Evolutionary conservation across 352 stramenopile species (phyloP), one percentile per base, ranked within the genome.

Genomic region (Phytophthora pinifolia): DNA sequence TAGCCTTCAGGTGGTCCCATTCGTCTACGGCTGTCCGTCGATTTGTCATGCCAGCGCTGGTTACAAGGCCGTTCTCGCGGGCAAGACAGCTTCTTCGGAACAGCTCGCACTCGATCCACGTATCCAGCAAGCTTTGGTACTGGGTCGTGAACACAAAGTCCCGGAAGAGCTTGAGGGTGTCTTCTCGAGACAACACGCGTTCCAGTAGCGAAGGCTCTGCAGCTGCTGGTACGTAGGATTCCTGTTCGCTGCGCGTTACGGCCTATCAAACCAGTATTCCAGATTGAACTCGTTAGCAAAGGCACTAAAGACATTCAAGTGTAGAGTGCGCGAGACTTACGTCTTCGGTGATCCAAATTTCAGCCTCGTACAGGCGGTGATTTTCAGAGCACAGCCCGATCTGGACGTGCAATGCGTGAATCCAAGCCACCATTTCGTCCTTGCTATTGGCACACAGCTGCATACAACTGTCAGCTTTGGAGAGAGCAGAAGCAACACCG

Each of bases 341-440:
- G 55, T 92, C 82, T 75, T 94, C 84, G 4, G 83, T 88, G 36
- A 94, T 94, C 67, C 86, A 74, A 57, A 89, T 89, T 47, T 94
- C 84, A 9, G 84, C 84, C 49, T 92, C 76, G 37, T 88, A 88
- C 4, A 94, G 60, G 4, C 75, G 67, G 46, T 92, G 79, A 54
- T 94, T 94, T 55, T 94, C 84, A 20, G 68, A 83, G 22, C 74
- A 84, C 35, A 94, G 66, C 15, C 76, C 79, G 49, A 92, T 94
- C 59, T 94, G 82, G 6, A 89, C 63, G 46, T 94, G 82, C 2
- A 94, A 57, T 5, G 81, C 79, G 32, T 91, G 82, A 42, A 92
- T 89, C 84, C 84, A 94, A 34, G 67, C 72, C 12, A 88, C 74
- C 76, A 89, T 89, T 31, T 89, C 77, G 36, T 92, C 82, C 42